These are phyloP conservation scores for Paecilomyces dactylethromorphus DNA, from an alignment of 2,329 filamentous ascomycete genomes.

Conservation along the genomic window DNA sequence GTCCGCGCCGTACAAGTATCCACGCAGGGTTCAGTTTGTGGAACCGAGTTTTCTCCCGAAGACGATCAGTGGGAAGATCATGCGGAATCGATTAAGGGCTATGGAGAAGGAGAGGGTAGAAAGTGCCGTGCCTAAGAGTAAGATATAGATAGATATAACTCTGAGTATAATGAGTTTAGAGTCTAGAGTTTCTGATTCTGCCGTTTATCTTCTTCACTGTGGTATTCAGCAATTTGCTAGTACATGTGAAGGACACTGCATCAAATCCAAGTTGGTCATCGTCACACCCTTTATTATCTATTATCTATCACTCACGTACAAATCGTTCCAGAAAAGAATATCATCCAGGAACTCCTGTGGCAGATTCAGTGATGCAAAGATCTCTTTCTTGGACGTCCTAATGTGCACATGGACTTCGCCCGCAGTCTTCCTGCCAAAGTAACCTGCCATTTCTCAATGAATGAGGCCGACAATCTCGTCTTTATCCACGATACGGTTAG, in stretches of 20 bases:
- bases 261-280: too few relatives aligned
- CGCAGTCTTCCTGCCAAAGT: conserved; percentile 21
- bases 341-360: not conserved
- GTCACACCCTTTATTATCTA: too few relatives aligned
- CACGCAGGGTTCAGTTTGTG: conserved; percentile 34
- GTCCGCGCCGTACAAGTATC: conserved; percentile 38
- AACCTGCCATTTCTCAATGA: conserved; percentile 41
- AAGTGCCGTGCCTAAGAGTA: not conserved
- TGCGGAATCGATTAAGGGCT: conserved; percentile 29
- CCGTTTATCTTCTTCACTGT: too few relatives aligned
- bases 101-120: conserved; percentile 24
- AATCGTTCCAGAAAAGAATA: not conserved
- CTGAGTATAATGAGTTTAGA: not conserved
- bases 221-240: too few relatives aligned
- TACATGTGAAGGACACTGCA: too few relatives aligned
- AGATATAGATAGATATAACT: not conserved
- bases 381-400: not conserved
- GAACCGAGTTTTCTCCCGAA: conserved; percentile 30
- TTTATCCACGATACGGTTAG: conserved; percentile 33
- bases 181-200: not conserved
- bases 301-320: not conserved
- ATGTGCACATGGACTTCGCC: not conserved
- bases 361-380: not conserved
- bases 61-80: conserved; percentile 33
- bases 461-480: conserved; percentile 34